Evolutionary conservation across 169 alveolate species (phyloP).

Genomic region (Theileria annulata): DNA sequence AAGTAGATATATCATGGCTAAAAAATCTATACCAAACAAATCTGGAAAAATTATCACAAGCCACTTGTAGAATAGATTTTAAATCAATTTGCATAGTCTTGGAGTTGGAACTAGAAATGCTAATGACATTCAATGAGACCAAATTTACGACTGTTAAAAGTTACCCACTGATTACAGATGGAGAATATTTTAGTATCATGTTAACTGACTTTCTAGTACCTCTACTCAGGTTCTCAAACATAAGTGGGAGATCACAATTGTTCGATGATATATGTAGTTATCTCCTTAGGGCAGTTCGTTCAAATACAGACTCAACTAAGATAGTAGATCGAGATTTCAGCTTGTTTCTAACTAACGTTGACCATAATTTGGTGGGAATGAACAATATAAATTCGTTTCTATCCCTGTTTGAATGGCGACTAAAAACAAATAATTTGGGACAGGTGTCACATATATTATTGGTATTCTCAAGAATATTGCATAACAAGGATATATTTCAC

Average conservation of each 20-base stretch:
- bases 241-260: slow-evolving; percentile 3
- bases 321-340: slow-evolving; percentile 31
- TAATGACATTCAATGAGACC: slow-evolving; percentile 10
- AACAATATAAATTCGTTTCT: slow-evolving; percentile 36
- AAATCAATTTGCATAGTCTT: slow-evolving; percentile 35
- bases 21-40: slow-evolving; percentile 17
- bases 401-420: slow-evolving; percentile 61
- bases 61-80: background rate
- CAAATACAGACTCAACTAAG: slow-evolving; percentile 31
- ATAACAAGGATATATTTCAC: slow-evolving; percentile 37
- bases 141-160: background rate
- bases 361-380: slow-evolving; percentile 15
- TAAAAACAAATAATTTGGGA: slow-evolving; percentile 28
- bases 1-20: slow-evolving; percentile 45
- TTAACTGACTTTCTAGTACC: slow-evolving; percentile 35
- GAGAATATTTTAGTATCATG: slow-evolving; percentile 25
- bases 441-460: slow-evolving; percentile 40
- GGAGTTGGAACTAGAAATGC: slow-evolving; percentile 53
- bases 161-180: slow-evolving; percentile 25
- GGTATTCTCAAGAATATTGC: slow-evolving; percentile 36
- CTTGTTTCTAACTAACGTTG: slow-evolving; percentile 18
- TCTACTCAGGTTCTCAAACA: slow-evolving; percentile 37
- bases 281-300: slow-evolving; percentile 42
- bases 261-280: slow-evolving; percentile 48
- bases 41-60: slow-evolving; percentile 1